These are phyloP conservation scores for Hanseniaspora occidentalis DNA, from an alignment of 805 yeast species.

Conservation along the genomic window DNA sequence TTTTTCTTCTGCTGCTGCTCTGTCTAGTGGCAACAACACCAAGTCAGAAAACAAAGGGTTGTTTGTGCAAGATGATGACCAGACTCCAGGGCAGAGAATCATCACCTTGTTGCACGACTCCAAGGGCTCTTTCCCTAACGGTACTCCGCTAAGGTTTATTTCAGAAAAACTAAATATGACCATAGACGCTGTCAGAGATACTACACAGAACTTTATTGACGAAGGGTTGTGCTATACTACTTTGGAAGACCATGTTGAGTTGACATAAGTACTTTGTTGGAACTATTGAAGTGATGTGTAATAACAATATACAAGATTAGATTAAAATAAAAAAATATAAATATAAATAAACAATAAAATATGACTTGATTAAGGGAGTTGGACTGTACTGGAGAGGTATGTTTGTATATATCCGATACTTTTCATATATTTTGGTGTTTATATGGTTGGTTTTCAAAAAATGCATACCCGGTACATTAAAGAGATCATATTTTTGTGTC, in stretches of 20 bases:
- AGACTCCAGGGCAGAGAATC: slow-evolving; percentile 4
- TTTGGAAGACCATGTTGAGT: not conserved
- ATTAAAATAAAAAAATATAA: too few relatives aligned
- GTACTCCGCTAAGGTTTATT: slow-evolving; percentile 6
- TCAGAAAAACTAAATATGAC: slow-evolving; percentile 3
- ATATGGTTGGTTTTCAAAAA: too few relatives aligned
- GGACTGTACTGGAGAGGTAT: too few relatives aligned
- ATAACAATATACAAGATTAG: too few relatives aligned
- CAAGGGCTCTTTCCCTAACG: slow-evolving; percentile 2
- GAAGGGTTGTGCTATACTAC: slow-evolving; percentile 3
- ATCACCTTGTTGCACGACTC: not conserved
- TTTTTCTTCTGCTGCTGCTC: too few relatives aligned
- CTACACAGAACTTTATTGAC: slow-evolving; percentile 1
- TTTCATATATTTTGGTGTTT: too few relatives aligned
- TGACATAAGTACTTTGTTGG: not conserved
- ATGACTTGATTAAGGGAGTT: too few relatives aligned
- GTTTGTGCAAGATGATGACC: slow-evolving; percentile 32
- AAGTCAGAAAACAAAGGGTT: slow-evolving; percentile 16
- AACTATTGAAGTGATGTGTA: too few relatives aligned
- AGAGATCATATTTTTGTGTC: too few relatives aligned
- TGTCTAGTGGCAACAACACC: not conserved
- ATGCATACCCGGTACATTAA: too few relatives aligned
- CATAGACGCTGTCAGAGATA: slow-evolving; percentile 3
- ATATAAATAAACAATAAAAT: too few relatives aligned
- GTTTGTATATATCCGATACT: too few relatives aligned